Evolutionary conservation across 1,139 yeast genomes (phyloP).

Genomic region (Pichia sp.): DNA sequence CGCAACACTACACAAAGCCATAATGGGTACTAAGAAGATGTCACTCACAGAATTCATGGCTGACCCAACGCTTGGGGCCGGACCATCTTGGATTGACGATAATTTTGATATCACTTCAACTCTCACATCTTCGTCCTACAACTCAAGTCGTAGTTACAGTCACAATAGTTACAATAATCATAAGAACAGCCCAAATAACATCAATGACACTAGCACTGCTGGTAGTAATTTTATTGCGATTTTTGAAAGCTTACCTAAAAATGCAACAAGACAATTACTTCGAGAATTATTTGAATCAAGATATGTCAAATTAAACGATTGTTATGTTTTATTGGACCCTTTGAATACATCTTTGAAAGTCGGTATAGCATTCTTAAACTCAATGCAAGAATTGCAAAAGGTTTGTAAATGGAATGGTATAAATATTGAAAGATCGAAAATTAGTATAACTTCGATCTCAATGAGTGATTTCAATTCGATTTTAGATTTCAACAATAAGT

Average conservation of each 20-base stretch:
- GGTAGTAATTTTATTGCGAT: constrained; percentile 20
- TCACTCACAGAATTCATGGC: constrained; percentile 28
- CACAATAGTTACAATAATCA: not conserved
- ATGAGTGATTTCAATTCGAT: constrained; percentile 14
- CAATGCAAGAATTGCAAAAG: constrained; percentile 24
- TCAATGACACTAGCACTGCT: not conserved
- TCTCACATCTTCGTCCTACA: constrained; percentile 4
- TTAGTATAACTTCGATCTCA: constrained; percentile 16
- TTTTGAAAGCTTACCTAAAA: constrained; percentile 24
- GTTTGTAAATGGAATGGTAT: constrained; percentile 30
- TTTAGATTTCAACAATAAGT: constrained; percentile 21
- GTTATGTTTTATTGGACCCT: constrained; percentile 28
- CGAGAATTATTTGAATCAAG: constrained; percentile 28
- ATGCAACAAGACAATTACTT: constrained; percentile 23
- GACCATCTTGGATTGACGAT: constrained; percentile 29
- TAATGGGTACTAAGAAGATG: constrained; percentile 27
- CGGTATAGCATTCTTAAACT: constrained; percentile 25
- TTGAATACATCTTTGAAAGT: constrained; percentile 21
- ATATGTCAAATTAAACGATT: constrained; percentile 23
- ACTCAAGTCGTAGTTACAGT: not conserved
- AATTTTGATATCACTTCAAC: constrained; percentile 23
- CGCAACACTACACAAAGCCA: not conserved
- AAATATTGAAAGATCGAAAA: constrained; percentile 23
- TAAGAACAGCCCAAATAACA: not conserved
- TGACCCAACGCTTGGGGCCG: constrained; percentile 28